These are phyloP conservation scores for Eutypa lata DNA, from an alignment of 2,329 filamentous ascomycete genomes.

Conservation along the genomic window DNA sequence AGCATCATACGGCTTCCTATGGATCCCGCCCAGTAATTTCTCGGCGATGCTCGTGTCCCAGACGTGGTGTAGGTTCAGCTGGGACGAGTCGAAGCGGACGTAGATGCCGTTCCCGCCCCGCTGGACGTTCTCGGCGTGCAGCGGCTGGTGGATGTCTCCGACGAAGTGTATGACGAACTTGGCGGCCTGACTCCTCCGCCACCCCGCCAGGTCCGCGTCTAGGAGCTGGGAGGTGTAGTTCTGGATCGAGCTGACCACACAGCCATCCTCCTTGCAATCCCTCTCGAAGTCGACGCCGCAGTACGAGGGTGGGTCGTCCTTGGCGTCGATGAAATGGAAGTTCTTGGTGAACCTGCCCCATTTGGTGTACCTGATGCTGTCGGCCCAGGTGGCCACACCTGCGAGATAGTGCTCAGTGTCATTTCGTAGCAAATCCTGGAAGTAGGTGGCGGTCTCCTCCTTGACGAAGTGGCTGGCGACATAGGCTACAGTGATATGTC, in stretches of 20 bases:
- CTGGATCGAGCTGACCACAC: conserved; percentile 58
- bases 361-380: conserved; percentile 62
- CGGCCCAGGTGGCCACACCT: conserved; percentile 64
- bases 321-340: conserved; percentile 69
- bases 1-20: conserved; percentile 45
- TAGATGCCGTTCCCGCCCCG: conserved; percentile 66
- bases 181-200: conserved; percentile 54
- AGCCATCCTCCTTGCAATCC: conserved; percentile 61
- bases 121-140: conserved; percentile 62
- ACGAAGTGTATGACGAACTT: conserved; percentile 69
- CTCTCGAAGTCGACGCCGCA: conserved; percentile 60
- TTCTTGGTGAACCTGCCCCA: conserved; percentile 59
- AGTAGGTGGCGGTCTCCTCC: conserved; percentile 51
- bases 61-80: conserved; percentile 66
- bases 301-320: conserved; percentile 56
- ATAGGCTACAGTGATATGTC: conserved; percentile 64
- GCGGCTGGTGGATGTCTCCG: conserved; percentile 67
- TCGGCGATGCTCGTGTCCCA: conserved; percentile 72
- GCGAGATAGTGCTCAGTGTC: conserved; percentile 57
- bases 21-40: conserved; percentile 56
- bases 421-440: conserved; percentile 56
- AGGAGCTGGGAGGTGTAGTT: conserved; percentile 59
- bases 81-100: conserved; percentile 56
- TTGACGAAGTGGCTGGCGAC: conserved; percentile 59
- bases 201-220: conserved; percentile 40